These are phyloP conservation scores for Ophiocordyceps camponoti-saundersi DNA, from an alignment of 2,329 filamentous ascomycete genomes.

Conservation along the genomic window DNA sequence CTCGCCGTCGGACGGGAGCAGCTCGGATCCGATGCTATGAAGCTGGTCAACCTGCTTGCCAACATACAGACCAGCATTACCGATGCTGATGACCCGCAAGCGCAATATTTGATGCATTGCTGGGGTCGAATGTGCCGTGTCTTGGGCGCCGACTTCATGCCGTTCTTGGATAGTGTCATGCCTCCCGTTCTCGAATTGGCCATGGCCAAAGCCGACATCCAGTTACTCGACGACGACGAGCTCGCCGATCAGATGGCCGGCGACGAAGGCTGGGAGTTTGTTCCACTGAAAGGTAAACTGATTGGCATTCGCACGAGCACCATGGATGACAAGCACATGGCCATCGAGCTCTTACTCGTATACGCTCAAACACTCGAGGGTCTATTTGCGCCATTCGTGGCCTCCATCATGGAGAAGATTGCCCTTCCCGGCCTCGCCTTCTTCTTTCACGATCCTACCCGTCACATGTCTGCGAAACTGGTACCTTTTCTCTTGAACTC, in stretches of 20 bases:
- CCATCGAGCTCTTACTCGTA: constrained; percentile 94
- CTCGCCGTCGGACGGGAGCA: constrained; percentile 87
- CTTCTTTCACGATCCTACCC: constrained; percentile 97
- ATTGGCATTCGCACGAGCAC: constrained; percentile 96
- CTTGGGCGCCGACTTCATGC: constrained; percentile 75
- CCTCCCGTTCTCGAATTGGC: constrained; percentile 82
- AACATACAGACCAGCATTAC: constrained; percentile 74
- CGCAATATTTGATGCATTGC: constrained; percentile 94
- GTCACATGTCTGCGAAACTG: constrained; percentile 85
- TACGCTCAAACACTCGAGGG: constrained; percentile 93
- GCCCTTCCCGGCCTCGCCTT: constrained; percentile 86
- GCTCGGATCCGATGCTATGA: constrained; percentile 74
- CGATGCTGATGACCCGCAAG: constrained; percentile 87
- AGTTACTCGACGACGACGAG: constrained; percentile 87
- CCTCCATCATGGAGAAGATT: constrained; percentile 91
- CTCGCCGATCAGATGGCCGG: constrained; percentile 84
- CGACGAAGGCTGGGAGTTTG: constrained; percentile 94
- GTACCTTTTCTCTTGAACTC: constrained; percentile 86
- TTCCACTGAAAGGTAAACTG: constrained; percentile 92
- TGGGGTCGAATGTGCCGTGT: constrained; percentile 99
- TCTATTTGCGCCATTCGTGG: constrained; percentile 79
- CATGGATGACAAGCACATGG: constrained; percentile 97
- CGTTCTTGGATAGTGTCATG: constrained; percentile 86
- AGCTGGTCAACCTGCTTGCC: constrained; percentile 72
- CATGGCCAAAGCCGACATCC: constrained; percentile 91